These are phyloP conservation scores for Ceratobasidium sp. DNA, from an alignment of 1,284 basidiomycete genomes.

Conservation along the genomic window DNA sequence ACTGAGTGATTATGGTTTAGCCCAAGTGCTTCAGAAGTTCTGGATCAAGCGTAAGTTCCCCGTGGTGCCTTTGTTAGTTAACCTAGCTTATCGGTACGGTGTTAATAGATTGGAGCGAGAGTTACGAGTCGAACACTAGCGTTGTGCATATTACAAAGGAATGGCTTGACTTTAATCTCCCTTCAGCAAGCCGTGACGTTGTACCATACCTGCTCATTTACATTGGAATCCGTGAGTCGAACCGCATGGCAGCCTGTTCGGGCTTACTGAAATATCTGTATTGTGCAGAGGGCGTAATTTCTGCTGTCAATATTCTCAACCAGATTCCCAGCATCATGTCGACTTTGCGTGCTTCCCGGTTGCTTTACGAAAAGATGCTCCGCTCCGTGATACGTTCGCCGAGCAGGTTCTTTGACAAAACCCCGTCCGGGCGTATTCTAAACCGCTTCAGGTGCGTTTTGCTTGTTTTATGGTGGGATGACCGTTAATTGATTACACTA, in stretches of 20 bases:
- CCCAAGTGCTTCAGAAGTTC: conserved; percentile 37
- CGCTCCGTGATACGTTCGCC: conserved; percentile 44
- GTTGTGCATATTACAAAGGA: neutral
- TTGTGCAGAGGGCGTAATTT: conserved; percentile 12
- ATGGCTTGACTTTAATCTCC: conserved; percentile 9
- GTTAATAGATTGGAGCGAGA: conserved; percentile 40
- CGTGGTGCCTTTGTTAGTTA: too few relatives aligned
- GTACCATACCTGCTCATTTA: conserved; percentile 42
- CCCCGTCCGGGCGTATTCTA: conserved; percentile 35
- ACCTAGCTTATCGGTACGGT: too few relatives aligned
- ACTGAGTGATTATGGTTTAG: neutral
- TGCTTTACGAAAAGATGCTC: conserved; percentile 36
- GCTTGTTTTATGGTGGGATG: too few relatives aligned
- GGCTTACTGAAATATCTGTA: neutral
- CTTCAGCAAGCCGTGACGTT: conserved; percentile 36
- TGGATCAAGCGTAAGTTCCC: conserved; percentile 37
- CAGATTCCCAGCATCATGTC: conserved; percentile 31
- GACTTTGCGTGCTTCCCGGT: conserved; percentile 34
- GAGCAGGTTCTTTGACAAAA: conserved; percentile 44
- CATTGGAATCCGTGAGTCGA: conserved; percentile 22
- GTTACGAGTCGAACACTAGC: conserved; percentile 9
- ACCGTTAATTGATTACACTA: too few relatives aligned
- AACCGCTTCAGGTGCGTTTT: conserved; percentile 17
- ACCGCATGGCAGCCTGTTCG: neutral
- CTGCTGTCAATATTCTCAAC: neutral